These are phyloP conservation scores for Thielaviopsis populi DNA, from an alignment of 2,329 filamentous ascomycete species.

Conservation along the genomic window DNA sequence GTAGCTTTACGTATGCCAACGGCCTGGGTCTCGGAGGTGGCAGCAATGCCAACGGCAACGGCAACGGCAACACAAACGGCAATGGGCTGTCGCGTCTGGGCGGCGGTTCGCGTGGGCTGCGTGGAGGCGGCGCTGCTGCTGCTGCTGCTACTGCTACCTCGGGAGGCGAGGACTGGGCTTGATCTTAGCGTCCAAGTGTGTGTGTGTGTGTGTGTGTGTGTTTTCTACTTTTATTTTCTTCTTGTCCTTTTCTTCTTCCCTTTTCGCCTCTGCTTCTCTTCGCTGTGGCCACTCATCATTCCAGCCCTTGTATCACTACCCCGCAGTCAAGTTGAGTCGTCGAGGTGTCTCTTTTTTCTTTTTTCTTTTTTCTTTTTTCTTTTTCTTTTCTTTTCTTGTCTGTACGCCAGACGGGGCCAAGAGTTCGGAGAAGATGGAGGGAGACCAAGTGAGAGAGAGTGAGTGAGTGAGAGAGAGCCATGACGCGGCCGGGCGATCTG, in stretches of 20 bases:
- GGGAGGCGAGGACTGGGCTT: slow-evolving; percentile 23
- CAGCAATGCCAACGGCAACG: not conserved
- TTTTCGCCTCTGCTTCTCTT: slow-evolving; percentile 6
- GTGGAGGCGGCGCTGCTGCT: not conserved
- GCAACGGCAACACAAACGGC: slow-evolving; percentile 3
- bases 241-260: slow-evolving; percentile 17
- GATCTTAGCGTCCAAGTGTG: slow-evolving; percentile 28
- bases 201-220: slow-evolving; percentile 15
- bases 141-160: not conserved
- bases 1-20: slow-evolving; percentile 11
- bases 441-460: too few relatives aligned
- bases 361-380: slow-evolving; percentile 19
- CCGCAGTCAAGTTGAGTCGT: slow-evolving; percentile 17
- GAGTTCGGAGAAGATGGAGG: not conserved
- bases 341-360: slow-evolving; percentile 18
- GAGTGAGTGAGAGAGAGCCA: too few relatives aligned
- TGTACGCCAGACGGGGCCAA: not conserved
- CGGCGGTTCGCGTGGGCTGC: slow-evolving; percentile 6
- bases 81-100: not conserved
- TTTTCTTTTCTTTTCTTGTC: slow-evolving; percentile 18
- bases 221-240: slow-evolving; percentile 5
- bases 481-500: not conserved
- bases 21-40: slow-evolving; percentile 11
- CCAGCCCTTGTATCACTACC: slow-evolving; percentile 16
- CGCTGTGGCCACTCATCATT: slow-evolving; percentile 6